phyloP scores from a whole-genome alignment of 2,329 filamentous ascomycete genomes.

The Alternaria ventricosa region DNA sequence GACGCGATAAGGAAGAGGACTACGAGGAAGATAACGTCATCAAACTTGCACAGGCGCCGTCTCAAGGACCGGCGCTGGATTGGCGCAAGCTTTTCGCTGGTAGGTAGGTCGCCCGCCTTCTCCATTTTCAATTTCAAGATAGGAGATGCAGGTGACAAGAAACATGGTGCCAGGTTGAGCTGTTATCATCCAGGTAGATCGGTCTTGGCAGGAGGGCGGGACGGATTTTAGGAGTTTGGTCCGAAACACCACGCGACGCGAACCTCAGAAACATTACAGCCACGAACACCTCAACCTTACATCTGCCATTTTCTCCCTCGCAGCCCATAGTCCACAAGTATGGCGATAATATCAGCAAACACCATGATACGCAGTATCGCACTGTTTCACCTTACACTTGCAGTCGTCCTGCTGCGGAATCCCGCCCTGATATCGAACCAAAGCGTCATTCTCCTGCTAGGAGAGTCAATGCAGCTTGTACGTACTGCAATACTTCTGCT shows the following conservation, averaged over 20 bases:
- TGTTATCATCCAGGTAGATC: constrained; percentile 2
- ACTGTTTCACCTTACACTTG: constrained; percentile 83
- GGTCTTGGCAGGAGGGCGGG: constrained; percentile 8
- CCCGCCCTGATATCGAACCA: constrained; percentile 78
- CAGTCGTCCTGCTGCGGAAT: constrained; percentile 80
- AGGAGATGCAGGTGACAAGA: not conserved
- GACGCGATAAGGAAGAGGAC: constrained; percentile 13
- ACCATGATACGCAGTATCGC: constrained; percentile 82
- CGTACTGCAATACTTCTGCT: constrained; percentile 23
- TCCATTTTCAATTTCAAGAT: constrained; percentile 11
- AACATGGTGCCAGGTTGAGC: not conserved
- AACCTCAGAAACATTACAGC: not conserved
- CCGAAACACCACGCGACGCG: constrained; percentile 10
- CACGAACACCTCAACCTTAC: not conserved
- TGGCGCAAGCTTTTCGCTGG: not conserved
- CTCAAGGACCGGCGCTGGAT: not conserved
- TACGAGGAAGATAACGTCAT: not conserved
- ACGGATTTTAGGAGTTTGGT: constrained; percentile 25
- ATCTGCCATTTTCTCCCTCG: not conserved
- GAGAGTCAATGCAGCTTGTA: constrained; percentile 84
- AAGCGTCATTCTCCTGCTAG: constrained; percentile 78
- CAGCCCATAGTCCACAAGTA: constrained; percentile 48
- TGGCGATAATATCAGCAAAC: constrained; percentile 82
- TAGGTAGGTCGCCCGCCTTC: constrained; percentile 2
- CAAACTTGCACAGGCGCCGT: not conserved